Base-by-base conservation (phyloP, 2,329 filamentous ascomycete species). In the Pyrenochaeta sp. region DNA sequence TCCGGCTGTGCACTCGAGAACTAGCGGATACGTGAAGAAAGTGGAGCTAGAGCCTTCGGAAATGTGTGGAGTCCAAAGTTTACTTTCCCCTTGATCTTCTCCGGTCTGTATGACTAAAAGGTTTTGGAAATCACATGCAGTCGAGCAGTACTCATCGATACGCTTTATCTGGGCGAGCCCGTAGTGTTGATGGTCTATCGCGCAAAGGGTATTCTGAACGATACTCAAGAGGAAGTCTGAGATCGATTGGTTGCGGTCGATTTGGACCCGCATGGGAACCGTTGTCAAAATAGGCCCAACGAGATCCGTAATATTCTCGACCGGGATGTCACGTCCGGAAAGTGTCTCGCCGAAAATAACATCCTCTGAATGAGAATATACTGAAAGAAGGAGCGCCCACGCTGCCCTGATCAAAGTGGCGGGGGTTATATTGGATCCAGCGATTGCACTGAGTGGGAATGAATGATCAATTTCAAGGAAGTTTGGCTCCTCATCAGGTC, bases 81-180 rank as follows among this genome's bases (percentile, higher is more conserved):
- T 27, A 18, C 44, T 44, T 49, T 27, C 23, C 9, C 23, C 23
- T 27, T 27, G 23, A 9, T 27, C 23, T 27, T 27, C 23, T 27
- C 23, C 23, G 23, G 62, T 56, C 42, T 85, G 82, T 20, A 85
- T 77, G 0, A 85, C 80, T 2, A 85, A 64, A 7, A 81, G 80
- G 0, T 80, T 83, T 2, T 79, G 77, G 35, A 84, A 73, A 58
- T 84, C 81, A 57, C 82, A 84, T 1, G 83, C 83, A 52, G 82
- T 75, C 9, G 80, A 74, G 5, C 81, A 79, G 53, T 84, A 82
- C 1, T 77, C 73, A 63, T 81, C 84, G 11, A 69, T 51, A 31
- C 62, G 64, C 17, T 61, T 46, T 29, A 72, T 71, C 39, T 69
- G 58, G 45, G 69, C 67, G 55, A 66, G 55, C 15, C 69, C 68